Percentiles rank a stretch among this genome's conserved stretches.
Evolutionary conservation across 805 yeast genomes (phyloP).

Genomic region (Metschnikowia rubicola): DNA sequence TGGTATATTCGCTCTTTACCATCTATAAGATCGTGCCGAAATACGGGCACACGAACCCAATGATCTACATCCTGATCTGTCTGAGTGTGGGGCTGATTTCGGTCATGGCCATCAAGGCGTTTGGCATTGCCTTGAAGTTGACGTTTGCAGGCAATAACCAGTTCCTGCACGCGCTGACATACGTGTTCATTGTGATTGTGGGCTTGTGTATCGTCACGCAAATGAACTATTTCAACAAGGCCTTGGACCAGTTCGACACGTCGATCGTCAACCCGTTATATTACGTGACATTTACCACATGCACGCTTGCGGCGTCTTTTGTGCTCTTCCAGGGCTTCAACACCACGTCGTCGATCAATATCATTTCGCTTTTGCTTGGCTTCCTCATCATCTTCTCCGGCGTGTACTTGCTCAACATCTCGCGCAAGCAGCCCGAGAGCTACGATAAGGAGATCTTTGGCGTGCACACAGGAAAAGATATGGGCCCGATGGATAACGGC

Average conservation of each 20-base stretch:
- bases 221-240: constrained; percentile 92
- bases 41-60: constrained; percentile 77
- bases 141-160: constrained; percentile 84
- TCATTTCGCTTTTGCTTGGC: constrained; percentile 79
- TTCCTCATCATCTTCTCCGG: constrained; percentile 85
- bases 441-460: constrained; percentile 53
- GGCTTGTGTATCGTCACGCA: constrained; percentile 81
- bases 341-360: constrained; percentile 74
- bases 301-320: constrained; percentile 81
- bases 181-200: constrained; percentile 74
- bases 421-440: constrained; percentile 60
- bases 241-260: constrained; percentile 88
- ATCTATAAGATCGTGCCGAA: constrained; percentile 79
- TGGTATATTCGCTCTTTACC: constrained; percentile 68
- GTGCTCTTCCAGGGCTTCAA: constrained; percentile 84
- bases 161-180: constrained; percentile 80
- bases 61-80: constrained; percentile 86
- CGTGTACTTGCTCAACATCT: constrained; percentile 75
- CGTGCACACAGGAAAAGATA: constrained; percentile 50
- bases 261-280: constrained; percentile 88
- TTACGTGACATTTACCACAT: constrained; percentile 88
- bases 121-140: constrained; percentile 85
- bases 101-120: constrained; percentile 89
- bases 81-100: constrained; percentile 87
- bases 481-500: constrained; percentile 76